phyloP scores from a whole-genome alignment of 306 rosid species.

The Sindora glabra region DNA sequence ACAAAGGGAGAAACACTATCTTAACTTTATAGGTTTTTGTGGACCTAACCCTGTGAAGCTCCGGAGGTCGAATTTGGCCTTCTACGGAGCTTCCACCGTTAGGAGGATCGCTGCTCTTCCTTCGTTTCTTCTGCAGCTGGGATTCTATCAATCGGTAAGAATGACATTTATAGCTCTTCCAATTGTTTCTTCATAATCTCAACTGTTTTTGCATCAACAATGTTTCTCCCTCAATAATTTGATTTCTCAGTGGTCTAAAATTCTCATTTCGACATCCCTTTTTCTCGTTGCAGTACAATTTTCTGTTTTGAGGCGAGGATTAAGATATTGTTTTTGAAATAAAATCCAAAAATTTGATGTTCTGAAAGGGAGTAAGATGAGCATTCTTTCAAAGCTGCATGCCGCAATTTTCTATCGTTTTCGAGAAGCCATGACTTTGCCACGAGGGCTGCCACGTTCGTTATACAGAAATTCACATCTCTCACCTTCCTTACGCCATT shows the following conservation, averaged over 20 bases:
- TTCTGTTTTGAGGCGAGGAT: background rate
- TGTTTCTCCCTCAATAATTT: background rate
- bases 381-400: conserved; percentile 48
- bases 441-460: conserved; percentile 23
- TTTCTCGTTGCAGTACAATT: conserved; percentile 7
- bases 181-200: background rate
- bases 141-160: too few relatives aligned
- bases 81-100: background rate
- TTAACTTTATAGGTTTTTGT: background rate
- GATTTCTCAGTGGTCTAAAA: too few relatives aligned
- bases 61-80: background rate
- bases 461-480: conserved; percentile 23
- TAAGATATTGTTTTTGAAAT: conserved; percentile 18
- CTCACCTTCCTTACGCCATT: conserved; percentile 28
- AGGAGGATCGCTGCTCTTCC: background rate
- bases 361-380: conserved; percentile 50
- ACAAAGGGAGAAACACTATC: too few relatives aligned
- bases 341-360: conserved; percentile 7
- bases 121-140: background rate
- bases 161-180: background rate
- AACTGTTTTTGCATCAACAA: background rate
- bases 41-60: background rate
- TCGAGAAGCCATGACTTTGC: conserved; percentile 23
- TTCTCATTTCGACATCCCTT: conserved; percentile 26
- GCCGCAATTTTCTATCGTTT: conserved; percentile 33